These are phyloP conservation scores for Eutrema heterophyllum DNA, from an alignment of 345 rosid species.

Conservation along the genomic window DNA sequence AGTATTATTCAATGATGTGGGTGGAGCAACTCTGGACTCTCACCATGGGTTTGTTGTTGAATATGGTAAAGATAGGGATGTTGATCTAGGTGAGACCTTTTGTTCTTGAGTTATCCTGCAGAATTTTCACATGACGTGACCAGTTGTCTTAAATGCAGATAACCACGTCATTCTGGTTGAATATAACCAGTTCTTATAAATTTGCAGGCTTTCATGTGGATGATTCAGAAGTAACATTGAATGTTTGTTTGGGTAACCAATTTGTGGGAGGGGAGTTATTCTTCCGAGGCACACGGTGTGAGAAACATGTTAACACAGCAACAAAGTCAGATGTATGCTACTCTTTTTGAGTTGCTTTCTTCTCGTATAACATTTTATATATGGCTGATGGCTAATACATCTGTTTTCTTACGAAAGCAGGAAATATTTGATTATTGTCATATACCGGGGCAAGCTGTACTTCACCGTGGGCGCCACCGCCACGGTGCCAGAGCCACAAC, in stretches of 20 bases:
- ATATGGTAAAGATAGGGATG: conserved; percentile 82
- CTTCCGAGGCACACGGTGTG: conserved; percentile 88
- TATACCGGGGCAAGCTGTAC: conserved; percentile 75
- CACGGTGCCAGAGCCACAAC: conserved; percentile 98
- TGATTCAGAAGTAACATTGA: conserved; percentile 94
- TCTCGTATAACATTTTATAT: not conserved
- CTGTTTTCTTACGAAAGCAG: conserved; percentile 31
- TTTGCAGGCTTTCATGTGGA: conserved; percentile 92
- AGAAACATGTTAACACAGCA: conserved; percentile 81
- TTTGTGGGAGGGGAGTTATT: conserved; percentile 90
- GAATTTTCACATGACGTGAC: not conserved
- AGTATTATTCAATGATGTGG: conserved; percentile 94
- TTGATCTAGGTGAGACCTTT: conserved; percentile 71
- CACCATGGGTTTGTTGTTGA: conserved; percentile 99
- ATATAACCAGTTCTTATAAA: not conserved
- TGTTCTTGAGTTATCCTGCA: not conserved
- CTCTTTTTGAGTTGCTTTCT: conserved; percentile 11
- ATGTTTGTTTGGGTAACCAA: conserved; percentile 92
- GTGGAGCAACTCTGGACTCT: conserved; percentile 88
- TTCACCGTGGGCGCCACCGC: conserved; percentile 93
- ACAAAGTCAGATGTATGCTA: conserved; percentile 68
- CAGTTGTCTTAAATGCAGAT: not conserved
- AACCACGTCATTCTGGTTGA: not conserved
- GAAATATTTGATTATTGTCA: conserved; percentile 77
- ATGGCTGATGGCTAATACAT: not conserved